Conservation (phyloP, 2,329 filamentous ascomycete genomes). For the Venturia carpophila region DNA sequence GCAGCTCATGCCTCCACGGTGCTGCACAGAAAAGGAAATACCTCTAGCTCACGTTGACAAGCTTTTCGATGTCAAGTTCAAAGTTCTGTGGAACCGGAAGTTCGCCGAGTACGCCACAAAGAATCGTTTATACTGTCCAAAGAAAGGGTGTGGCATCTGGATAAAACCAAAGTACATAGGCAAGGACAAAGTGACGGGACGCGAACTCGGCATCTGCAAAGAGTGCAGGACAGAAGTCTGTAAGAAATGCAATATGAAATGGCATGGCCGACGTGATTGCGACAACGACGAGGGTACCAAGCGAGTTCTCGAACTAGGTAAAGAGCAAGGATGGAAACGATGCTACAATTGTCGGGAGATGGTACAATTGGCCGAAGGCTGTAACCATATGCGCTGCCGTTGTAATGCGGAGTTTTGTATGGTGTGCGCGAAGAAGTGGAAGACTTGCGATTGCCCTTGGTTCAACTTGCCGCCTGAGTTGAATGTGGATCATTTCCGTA, state of each 20-base stretch:
- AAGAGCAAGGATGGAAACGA: conserved; percentile 62
- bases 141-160: conserved; percentile 65
- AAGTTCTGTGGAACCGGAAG: conserved; percentile 71
- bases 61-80: conserved; percentile 66
- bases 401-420: conserved; percentile 84
- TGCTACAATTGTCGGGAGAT: conserved; percentile 67
- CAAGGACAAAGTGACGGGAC: conserved; percentile 40
- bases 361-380: conserved; percentile 74
- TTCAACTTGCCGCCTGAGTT: conserved; percentile 56
- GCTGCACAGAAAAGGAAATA: conserved; percentile 67
- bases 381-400: conserved; percentile 77
- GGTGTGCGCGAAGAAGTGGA: conserved; percentile 75
- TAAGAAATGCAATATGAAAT: conserved; percentile 62
- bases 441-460: conserved; percentile 73
- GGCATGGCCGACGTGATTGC: conserved; percentile 63
- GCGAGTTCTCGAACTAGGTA: conserved; percentile 55
- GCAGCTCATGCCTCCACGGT: conserved; percentile 75
- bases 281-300: conserved; percentile 62
- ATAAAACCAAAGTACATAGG: conserved; percentile 66
- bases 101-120: conserved; percentile 67
- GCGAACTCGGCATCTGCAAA: conserved; percentile 61
- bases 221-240: conserved; percentile 70
- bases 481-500: conserved; percentile 47
- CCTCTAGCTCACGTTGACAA: conserved; percentile 67
- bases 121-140: conserved; percentile 71